phyloP scores from a whole-genome alignment of 2,329 filamentous ascomycete species.

The Thelonectria discophora region DNA sequence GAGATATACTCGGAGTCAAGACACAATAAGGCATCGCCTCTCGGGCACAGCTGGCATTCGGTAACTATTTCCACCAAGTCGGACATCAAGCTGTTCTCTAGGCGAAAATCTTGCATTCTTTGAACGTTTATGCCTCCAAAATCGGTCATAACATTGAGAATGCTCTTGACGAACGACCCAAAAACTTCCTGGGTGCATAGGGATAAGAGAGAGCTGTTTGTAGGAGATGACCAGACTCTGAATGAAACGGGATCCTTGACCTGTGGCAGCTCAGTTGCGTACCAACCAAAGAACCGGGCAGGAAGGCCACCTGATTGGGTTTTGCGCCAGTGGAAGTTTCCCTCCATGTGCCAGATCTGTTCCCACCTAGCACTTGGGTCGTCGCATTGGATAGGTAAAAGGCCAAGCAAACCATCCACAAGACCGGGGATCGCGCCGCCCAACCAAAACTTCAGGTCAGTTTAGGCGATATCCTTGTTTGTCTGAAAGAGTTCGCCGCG shows the following conservation, averaged over 20 bases:
- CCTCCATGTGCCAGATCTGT: neutral
- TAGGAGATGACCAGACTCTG: neutral
- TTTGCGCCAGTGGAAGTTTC: neutral
- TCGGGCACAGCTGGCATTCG: neutral
- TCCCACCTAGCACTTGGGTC: neutral
- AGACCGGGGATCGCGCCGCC: neutral
- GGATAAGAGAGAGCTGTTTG: neutral
- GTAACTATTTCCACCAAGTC: neutral
- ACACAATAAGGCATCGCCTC: neutral
- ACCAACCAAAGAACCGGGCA: slow-evolving; percentile 5
- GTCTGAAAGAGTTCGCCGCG: neutral
- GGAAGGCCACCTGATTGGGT: neutral
- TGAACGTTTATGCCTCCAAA: neutral
- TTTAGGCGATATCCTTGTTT: neutral
- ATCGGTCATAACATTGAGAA: neutral
- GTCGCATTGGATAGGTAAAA: neutral
- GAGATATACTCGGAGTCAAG: neutral
- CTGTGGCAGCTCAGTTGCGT: neutral
- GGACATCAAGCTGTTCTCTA: neutral
- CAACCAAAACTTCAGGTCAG: neutral
- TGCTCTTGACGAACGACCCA: slow-evolving; percentile 4
- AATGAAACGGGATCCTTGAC: neutral
- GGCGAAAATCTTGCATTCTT: neutral
- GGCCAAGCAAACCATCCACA: neutral
- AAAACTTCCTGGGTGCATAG: slow-evolving; percentile 7